phyloP scores from a whole-genome alignment of 306 rosid species.

The Quercus bicolor region DNA sequence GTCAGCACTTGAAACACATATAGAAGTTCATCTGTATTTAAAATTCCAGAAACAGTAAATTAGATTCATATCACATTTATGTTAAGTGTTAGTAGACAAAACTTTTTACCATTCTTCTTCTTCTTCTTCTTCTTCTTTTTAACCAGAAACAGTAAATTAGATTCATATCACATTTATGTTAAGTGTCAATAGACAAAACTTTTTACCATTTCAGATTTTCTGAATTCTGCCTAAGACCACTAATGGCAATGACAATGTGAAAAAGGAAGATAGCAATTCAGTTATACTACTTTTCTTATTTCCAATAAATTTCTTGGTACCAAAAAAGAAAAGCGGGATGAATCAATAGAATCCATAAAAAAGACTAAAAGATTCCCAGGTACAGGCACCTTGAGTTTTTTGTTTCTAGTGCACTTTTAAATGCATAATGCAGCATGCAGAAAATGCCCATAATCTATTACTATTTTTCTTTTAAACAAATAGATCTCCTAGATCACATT shows the following conservation, averaged over 20 bases:
- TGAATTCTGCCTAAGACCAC: neutral
- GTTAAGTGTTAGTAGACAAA: neutral
- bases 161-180: neutral
- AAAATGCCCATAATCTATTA: no score
- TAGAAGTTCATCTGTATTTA: neutral
- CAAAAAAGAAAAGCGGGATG: neutral
- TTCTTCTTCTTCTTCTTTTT: neutral
- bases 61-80: neutral
- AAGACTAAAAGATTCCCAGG: neutral
- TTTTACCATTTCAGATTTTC: neutral
- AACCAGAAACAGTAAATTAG: neutral
- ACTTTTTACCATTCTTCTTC: neutral
- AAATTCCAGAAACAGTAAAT: neutral
- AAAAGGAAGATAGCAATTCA: neutral
- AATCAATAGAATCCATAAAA: neutral
- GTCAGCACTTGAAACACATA: constrained; percentile 17
- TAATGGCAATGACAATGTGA: neutral
- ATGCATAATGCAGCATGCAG: no score
- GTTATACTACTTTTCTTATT: neutral
- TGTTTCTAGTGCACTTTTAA: no score
- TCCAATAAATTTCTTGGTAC: neutral
- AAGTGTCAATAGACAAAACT: neutral
- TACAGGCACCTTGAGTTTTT: no score
- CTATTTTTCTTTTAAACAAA: no score
- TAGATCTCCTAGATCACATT: no score